Conservation (phyloP, 1,284 basidiomycete genomes). For the Fomes fomentarius region DNA sequence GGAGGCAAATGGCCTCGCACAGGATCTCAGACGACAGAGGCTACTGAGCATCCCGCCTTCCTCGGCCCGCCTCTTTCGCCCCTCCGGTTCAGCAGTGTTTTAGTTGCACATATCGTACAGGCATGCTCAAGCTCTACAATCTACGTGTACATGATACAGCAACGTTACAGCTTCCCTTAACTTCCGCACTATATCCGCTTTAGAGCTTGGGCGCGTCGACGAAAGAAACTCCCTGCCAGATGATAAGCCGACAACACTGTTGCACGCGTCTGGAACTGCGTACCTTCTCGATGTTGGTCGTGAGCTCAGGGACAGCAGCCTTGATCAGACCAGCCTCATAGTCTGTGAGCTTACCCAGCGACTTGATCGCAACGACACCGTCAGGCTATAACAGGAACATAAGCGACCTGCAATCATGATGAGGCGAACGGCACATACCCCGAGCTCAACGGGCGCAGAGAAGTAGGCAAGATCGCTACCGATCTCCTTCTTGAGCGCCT, state of each 20-base stretch:
- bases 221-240: constrained; percentile 40
- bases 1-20: constrained; percentile 88
- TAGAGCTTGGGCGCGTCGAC: constrained; percentile 34
- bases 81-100: no score
- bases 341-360: constrained; percentile 74
- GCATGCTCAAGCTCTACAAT: constrained; percentile 1
- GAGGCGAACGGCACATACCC: constrained; percentile 52
- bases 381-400: constrained; percentile 49
- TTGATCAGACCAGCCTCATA: constrained; percentile 78
- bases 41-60: constrained; percentile 39
- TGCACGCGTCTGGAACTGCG: no score
- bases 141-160: constrained; percentile 17
- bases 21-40: constrained; percentile 66
- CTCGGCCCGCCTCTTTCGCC: no score
- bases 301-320: constrained; percentile 82
- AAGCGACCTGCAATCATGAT: constrained; percentile 6
- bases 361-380: constrained; percentile 82
- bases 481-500: constrained; percentile 62
- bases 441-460: constrained; percentile 83
- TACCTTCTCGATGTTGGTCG: constrained; percentile 79
- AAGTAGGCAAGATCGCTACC: constrained; percentile 80
- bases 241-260: no score
- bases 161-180: constrained; percentile 8
- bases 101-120: not conserved
- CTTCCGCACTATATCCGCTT: not conserved